Evolutionary conservation across 371 early-diverging fungal genomes (phyloP), one percentile per base, ranked within the genome.

Genomic region (Funneliformis caledonium): DNA sequence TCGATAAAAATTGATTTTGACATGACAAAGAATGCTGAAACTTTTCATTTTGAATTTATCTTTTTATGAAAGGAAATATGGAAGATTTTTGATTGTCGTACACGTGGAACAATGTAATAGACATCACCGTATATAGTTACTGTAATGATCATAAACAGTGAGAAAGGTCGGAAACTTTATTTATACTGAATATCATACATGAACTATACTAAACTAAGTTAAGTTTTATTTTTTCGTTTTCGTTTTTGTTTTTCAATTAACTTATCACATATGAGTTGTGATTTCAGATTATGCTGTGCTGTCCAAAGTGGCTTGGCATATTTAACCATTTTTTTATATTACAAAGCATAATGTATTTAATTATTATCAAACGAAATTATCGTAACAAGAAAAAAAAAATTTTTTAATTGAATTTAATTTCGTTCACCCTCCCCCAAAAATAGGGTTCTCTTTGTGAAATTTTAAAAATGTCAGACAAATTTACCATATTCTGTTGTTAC

Each of bases 61-160:
- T 16, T 52, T 52, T 16, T 52, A 26, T 16, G 2, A 9, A 14
- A 19, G 14, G 6, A 52, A 52, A 4, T 52, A 14, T 16, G 19
- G 14, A 26, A 26, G 26, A 26, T 26, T 26, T 26, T 26, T 26
- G 26, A 14, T 52, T 52, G 65, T 65, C 11, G 65, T 65, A 65
- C 69, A 69, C 69, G 69, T 69, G 69, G 47, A 69, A 69, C 69
- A n/a, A 45, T 69, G 43, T 22, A 69, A 69, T 43, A 69, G 3
- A 45, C 12, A 8, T 45, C 22, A 4, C 69, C 45, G 2, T 45
- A 69, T 43, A 69, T 43, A 45, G 69, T 69, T 43, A 43, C 14
- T 52, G 56, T 52, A 69, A 45, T 69, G 69, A 69, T 69, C 69
- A 69, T 52, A 52, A 16, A 52, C 56, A 52, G 56, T 16, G 16